Conservation (phyloP, 2,329 filamentous ascomycete genomes). For the Raffaelea arxii region DNA sequence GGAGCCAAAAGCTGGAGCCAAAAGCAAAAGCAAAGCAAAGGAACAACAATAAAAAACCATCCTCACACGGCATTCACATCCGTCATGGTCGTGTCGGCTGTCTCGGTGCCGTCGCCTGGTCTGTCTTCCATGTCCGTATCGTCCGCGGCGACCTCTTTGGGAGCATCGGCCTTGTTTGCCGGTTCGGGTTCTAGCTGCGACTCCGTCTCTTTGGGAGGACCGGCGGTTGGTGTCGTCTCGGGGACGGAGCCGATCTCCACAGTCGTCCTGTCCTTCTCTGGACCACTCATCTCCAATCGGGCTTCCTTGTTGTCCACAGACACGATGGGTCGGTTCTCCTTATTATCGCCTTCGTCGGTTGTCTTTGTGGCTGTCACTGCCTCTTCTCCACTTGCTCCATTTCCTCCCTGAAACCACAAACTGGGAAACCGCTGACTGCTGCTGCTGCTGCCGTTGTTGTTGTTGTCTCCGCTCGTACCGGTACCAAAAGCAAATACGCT, state of each 20-base stretch:
- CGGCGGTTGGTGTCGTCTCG: neutral
- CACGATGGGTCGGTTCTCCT: conserved; percentile 31
- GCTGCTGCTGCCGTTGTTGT: conserved; percentile 11
- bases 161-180: neutral
- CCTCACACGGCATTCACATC: too few relatives aligned
- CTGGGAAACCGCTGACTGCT: conserved; percentile 20
- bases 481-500: conserved; percentile 12
- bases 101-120: neutral
- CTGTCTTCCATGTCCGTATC: neutral
- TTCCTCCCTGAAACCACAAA: too few relatives aligned
- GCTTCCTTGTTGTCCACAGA: conserved; percentile 7
- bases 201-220: neutral
- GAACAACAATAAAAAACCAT: too few relatives aligned
- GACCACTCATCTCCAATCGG: too few relatives aligned
- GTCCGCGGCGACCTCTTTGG: neutral
- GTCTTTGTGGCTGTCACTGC: conserved; percentile 19
- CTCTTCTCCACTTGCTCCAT: too few relatives aligned
- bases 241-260: neutral
- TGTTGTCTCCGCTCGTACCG: neutral
- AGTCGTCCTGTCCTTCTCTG: conserved; percentile 6
- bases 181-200: neutral
- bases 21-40: too few relatives aligned
- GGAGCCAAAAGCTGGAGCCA: too few relatives aligned
- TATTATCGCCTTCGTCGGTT: conserved; percentile 31
- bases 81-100: conserved; percentile 10